Evolutionary conservation across 1,139 yeast species (phyloP), one percentile per base, ranked within the genome.

Genomic region (Groenewaldozyma sp.): DNA sequence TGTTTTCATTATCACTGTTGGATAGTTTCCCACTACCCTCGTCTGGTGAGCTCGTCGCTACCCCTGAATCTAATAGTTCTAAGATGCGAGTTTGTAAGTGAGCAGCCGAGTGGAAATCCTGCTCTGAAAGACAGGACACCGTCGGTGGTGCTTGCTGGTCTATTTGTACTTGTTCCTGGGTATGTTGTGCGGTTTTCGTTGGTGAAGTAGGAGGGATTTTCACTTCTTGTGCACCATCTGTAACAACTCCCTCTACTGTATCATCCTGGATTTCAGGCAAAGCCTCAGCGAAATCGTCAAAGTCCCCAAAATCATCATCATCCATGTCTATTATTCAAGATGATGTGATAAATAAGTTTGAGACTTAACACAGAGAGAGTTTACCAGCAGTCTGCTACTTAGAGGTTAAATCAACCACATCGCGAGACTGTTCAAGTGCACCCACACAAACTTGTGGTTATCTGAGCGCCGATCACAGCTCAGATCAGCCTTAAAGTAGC

Each of bases 251-350:
- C n/a, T n/a, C n/a, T n/a, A n/a, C n/a, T n/a, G n/a, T n/a, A 11
- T 22, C 26, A 7, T 7, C 10, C 26, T 22, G 10, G 11, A 28
- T 24, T 3, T 36, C 34, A 5, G 38, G 32, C 3, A 36, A 18
- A 16, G 33, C 33, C 17, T 45, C 57, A 11, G 45, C 56, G 39
- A 47, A 50, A 29, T 50, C 59, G 27, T 44, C 56, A 38, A 49
- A 51, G 16, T 54, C 53, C 13, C 45, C 51, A 27, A 40, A 38
- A 21, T 53, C 62, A 10, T 47, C 54, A 13, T 44, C 48, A 4
- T 44, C 49, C 19, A n/a, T n/a, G n/a, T n/a, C n/a, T n/a, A n/a
- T n/a, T n/a, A n/a, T n/a, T n/a, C 37, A 45, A 28, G 53, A 52
- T 5, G n/a, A 24, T 24, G 9, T 9, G 9, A 24, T n/a, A 24